phyloP scores from a whole-genome alignment of 2,329 filamentous ascomycete genomes.

The Pseudogymnoascus sp. region DNA sequence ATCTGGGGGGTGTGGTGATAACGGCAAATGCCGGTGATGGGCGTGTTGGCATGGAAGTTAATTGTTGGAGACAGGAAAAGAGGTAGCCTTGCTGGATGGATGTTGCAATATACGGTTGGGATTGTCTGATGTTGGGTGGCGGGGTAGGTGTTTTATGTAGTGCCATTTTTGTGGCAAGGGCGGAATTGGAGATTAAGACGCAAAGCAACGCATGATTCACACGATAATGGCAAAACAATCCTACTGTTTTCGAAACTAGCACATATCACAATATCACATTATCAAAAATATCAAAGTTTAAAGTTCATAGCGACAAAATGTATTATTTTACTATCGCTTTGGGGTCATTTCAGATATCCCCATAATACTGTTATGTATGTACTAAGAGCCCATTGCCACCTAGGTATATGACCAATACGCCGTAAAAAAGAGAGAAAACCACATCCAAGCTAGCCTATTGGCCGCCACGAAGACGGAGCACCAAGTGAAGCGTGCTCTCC shows the following conservation, averaged over 20 bases:
- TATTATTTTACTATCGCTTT: neutral
- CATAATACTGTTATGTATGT: conserved; percentile 4
- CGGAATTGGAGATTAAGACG: neutral
- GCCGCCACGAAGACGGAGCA: conserved; percentile 64
- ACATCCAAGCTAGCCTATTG: neutral
- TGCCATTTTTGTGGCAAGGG: neutral
- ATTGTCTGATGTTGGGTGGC: conserved; percentile 6
- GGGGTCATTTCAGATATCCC: conserved; percentile 3
- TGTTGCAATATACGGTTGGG: conserved; percentile 7
- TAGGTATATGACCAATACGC: conserved; percentile 9
- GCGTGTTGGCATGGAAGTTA: neutral
- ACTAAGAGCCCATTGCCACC: conserved; percentile 8
- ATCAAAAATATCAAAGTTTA: neutral
- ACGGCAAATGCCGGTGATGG: conserved; percentile 4
- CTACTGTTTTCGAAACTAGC: neutral
- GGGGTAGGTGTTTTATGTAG: conserved; percentile 2
- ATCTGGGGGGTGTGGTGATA: conserved; percentile 1
- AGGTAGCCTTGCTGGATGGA: neutral
- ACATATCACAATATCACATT: neutral
- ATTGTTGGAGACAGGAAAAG: neutral
- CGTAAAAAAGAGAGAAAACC: neutral
- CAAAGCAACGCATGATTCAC: conserved; percentile 5
- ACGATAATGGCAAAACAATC: neutral
- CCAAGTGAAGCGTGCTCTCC: conserved; percentile 65
- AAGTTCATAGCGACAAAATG: neutral